Conservation (phyloP, 2,329 filamentous ascomycete species). For the Colletotrichum sojae region DNA sequence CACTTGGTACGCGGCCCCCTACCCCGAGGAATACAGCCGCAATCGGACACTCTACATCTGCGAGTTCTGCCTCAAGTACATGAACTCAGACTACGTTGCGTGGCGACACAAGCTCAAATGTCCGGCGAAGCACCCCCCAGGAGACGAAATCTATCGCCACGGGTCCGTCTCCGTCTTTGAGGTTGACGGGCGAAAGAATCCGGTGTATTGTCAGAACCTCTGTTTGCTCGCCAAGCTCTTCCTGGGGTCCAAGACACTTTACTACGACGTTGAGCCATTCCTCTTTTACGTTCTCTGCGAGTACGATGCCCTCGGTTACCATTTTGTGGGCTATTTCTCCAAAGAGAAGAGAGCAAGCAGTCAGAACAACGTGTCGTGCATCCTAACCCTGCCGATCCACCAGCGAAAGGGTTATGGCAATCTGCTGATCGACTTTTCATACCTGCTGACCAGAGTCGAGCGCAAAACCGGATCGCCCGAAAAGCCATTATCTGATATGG, state of each 20-base stretch:
- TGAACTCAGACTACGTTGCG: conserved; percentile 98
- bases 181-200: conserved; percentile 96
- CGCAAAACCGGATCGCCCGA: conserved; percentile 95
- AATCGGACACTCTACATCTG: conserved; percentile 98
- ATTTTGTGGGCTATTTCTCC: conserved; percentile 99
- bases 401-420: conserved; percentile 98
- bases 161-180: conserved; percentile 95
- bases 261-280: conserved; percentile 98
- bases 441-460: conserved; percentile 93
- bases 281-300: conserved; percentile 98
- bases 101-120: conserved; percentile 99
- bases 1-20: conserved; percentile 98
- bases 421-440: conserved; percentile 97
- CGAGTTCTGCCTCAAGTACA: conserved; percentile 99
- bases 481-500: conserved; percentile 98
- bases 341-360: conserved; percentile 97
- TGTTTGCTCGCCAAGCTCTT: conserved; percentile 97
- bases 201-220: conserved; percentile 98
- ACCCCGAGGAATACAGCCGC: conserved; percentile 97
- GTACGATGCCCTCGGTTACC: conserved; percentile 90
- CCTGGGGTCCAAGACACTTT: conserved; percentile 97
- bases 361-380: conserved; percentile 98
- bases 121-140: conserved; percentile 94
- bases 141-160: conserved; percentile 97
- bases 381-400: conserved; percentile 94